Evolutionary conservation across 2,329 filamentous ascomycete genomes (phyloP), one percentile per base, ranked within the genome.

Genomic region (Polytolypa hystricis): DNA sequence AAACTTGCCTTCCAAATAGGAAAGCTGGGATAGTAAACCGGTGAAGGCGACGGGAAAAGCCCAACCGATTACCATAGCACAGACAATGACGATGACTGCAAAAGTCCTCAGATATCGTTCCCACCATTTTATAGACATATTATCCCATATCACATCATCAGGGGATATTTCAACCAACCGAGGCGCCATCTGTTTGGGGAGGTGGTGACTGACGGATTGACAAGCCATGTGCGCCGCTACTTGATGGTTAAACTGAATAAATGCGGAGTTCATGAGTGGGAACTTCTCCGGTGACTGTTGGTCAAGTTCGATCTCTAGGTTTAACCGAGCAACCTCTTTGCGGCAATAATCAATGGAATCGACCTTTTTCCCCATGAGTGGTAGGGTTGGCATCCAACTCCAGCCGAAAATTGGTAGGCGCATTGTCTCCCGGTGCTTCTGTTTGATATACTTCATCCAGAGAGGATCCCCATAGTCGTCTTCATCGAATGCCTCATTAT

Each of bases 221-320:
- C 86, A 95, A 40, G 89, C 91, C 91, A 98, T 96, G 52, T 98
- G 91, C 0, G 91, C 91, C 4, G 89, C 87, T 2, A 95, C 84
- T 56, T 98, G 91, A 53, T 95, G 82, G 53, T 98, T 94, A 70
- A 98, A 98, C 55, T 98, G 91, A 42, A 98, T 86, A 49, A 98
- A 98, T 0, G 91, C 91, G 1, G 89, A 94, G 51, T 84, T 94
- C 86, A 95, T 93, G 31, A 87, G 64, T 0, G 89, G 87, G 44
- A 85, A 96, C 4, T 80, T 77, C 47, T 95, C 87, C 0, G 83
- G 81, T 33, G 91, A 71, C 36, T 80, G 72, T 55, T 98, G 91
- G 47, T 96, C 91, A 30, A 80, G 67, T 48, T 95, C 87, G 37
- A 98, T 95, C 55, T 96, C 87, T 35, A 87, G 54, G 47, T 96